Evolutionary conservation across 2,329 filamentous ascomycete species (phyloP), one percentile per base, ranked within the genome.

Genomic region (Ophiostoma ips): DNA sequence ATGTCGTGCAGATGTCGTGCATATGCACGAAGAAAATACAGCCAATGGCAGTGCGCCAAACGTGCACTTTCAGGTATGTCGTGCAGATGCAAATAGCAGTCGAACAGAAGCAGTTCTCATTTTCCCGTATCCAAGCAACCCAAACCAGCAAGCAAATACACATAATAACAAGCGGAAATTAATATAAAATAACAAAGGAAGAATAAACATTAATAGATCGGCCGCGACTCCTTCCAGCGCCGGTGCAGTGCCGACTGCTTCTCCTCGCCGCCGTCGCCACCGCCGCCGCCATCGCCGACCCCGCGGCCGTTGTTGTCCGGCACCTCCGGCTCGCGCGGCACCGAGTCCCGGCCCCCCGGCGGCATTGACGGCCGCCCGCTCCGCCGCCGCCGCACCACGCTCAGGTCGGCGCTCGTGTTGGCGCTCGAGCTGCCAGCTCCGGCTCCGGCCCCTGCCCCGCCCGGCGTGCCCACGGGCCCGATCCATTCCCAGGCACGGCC

Each of bases 401-500:
- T 54, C 19, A 50, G 12, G 7, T 28, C 34, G 24, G 43, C 28
- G 11, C n/a, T 9, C 12, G 18, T 33, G 35, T 21, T 36, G 50
- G 24, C 37, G 36, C 53, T 52, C 64, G 33, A 69, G 68, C 16
- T 49, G 53, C 44, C 46, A 16, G n/a, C n/a, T n/a, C n/a, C n/a
- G n/a, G n/a, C n/a, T n/a, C n/a, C n/a, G n/a, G n/a, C n/a, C n/a
- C n/a, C n/a, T n/a, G n/a, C n/a, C n/a, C 31, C 40, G 21, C 34
- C 18, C 31, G 70, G 68, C 31, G 69, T 71, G 16, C 68, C 64
- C 16, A 71, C 67, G 13, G 77, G 75, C 1, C 79, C 79, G 54
- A 83, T 82, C 79, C 79, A 83, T 61, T 83, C 80, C 79, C 79
- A 83, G 1, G 78, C 79, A 28, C 78, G 70, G 28, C 77, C 77